Evolutionary conservation across 805 yeast species (phyloP), one percentile per base, ranked within the genome.

Genomic region (Alloascoidea hylecoeti): DNA sequence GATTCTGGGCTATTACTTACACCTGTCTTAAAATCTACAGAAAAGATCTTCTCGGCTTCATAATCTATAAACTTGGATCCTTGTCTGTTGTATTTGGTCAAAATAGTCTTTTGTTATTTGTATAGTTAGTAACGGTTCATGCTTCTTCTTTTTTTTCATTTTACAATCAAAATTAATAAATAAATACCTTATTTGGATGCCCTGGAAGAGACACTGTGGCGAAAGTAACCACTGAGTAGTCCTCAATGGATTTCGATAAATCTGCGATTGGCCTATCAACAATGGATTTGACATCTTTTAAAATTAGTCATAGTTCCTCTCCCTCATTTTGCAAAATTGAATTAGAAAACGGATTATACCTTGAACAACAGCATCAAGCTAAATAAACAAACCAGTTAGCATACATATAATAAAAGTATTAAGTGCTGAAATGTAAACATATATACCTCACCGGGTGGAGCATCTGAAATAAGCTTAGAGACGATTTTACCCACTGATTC

Each of bases 401-500:
- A 13, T 27, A 13, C 14, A 16, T 32, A 12, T 39, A 16, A 16
- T 6, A 5, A 34, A 13, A 1, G 42, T 35, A 57, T 39, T 12
- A 57, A 47, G 1, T 47, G 19, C 33, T 49, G 49, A 18, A 61
- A 46, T 39, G 57, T 58, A 5, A 46, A 44, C 44, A 53, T 44
- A 39, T 61, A 44, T 33, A 65, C 64, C 50, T 68, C 72, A 15
- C 79, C 79, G 4, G 77, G 72, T 15, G 79, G 78, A 2, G 77
- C 66, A 39, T 72, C 78, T 18, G 52, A 47, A 28, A 73, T 46
- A 38, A 61, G 57, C 34, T 45, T 37, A 14, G 59, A 34, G 19
- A 34, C 36, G 13, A 16, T 34, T 23, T 23, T n/a, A 36, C 19
- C 36, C 18, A 33, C 17, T 36, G n/a, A 36, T 35, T 18, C 49